These are phyloP conservation scores for Ensete glaucum DNA, from an alignment of 176 grass and related monocot genomes.

Conservation along the genomic window DNA sequence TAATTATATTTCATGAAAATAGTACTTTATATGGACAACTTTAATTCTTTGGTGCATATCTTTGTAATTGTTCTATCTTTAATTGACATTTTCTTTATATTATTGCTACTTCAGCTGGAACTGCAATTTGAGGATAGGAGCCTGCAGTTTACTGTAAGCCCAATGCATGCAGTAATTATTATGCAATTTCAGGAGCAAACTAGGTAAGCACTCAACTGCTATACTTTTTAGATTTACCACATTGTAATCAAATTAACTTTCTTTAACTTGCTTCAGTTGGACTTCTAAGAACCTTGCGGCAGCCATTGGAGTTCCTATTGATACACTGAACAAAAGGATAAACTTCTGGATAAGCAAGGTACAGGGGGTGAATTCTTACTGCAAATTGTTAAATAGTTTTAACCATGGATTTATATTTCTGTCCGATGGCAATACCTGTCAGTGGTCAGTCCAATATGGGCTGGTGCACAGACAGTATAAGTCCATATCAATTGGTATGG, in stretches of 20 bases:
- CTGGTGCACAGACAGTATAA: no score
- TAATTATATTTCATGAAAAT: neutral
- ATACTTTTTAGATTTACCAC: constrained; percentile 13
- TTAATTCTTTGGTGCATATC: neutral
- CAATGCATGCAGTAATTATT: constrained; percentile 92
- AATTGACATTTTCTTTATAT: neutral
- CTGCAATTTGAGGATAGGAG: constrained; percentile 81
- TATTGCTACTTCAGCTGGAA: constrained; percentile 51
- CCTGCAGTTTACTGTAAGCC: constrained; percentile 86
- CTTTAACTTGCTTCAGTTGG: constrained; percentile 50
- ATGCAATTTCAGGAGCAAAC: constrained; percentile 86
- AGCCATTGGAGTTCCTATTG: constrained; percentile 63
- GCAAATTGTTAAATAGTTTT: neutral
- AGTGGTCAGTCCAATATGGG: no score
- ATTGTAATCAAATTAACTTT: constrained; percentile 20
- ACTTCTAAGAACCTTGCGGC: constrained; percentile 81
- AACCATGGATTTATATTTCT: neutral
- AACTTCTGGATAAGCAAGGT: constrained; percentile 98
- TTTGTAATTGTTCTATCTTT: neutral
- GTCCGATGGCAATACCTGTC: no score
- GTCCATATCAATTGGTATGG: no score
- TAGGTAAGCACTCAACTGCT: constrained; percentile 38
- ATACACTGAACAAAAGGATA: constrained; percentile 86
- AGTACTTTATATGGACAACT: neutral
- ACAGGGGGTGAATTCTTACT: neutral